A percentile compares a stretch with the other conserved stretches of the same genome.
phyloP scores from a whole-genome alignment of 106 monocot genomes.

The Apostasia ramifera region DNA sequence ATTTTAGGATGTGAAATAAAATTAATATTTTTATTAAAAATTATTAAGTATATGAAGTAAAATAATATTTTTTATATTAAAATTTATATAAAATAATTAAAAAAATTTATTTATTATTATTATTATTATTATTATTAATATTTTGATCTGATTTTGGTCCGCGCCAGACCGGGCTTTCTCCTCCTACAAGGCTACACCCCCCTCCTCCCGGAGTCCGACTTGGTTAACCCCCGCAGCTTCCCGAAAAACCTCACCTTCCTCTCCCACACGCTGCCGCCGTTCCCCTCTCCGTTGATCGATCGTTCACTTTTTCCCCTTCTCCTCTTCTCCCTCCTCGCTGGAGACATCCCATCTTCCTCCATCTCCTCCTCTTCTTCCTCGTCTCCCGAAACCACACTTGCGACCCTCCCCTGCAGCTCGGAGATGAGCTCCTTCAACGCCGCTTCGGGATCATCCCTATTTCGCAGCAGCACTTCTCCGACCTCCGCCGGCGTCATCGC shows the following conservation, averaged over 20 bases:
- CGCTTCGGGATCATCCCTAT: conserved; percentile 35
- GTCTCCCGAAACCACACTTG: conserved; percentile 8
- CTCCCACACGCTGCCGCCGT: conserved; percentile 49
- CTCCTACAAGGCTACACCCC: conserved; percentile 23
- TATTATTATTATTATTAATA: no score
- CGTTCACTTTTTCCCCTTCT: neutral
- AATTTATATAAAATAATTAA: no score
- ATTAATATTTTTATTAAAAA: no score
- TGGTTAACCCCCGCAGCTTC: conserved; percentile 65
- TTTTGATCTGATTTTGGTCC: no score
- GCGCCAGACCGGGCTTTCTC: no score
- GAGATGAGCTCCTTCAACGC: conserved; percentile 54
- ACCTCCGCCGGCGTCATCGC: conserved; percentile 84
- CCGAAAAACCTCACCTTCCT: conserved; percentile 57
- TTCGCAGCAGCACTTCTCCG: conserved; percentile 68
- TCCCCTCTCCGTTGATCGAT: conserved; percentile 11
- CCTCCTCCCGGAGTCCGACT: conserved; percentile 72
- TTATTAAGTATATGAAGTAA: no score
- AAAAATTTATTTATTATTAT: no score
- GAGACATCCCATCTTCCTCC: conserved; percentile 4
- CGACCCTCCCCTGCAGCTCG: conserved; percentile 44
- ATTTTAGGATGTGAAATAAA: no score
- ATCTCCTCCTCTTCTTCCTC: conserved; percentile 15
- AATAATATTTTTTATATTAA: no score
- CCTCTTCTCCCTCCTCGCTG: conserved; percentile 35